Conservation (phyloP, 2,329 filamentous ascomycete species). For the Penicillium sp. region DNA sequence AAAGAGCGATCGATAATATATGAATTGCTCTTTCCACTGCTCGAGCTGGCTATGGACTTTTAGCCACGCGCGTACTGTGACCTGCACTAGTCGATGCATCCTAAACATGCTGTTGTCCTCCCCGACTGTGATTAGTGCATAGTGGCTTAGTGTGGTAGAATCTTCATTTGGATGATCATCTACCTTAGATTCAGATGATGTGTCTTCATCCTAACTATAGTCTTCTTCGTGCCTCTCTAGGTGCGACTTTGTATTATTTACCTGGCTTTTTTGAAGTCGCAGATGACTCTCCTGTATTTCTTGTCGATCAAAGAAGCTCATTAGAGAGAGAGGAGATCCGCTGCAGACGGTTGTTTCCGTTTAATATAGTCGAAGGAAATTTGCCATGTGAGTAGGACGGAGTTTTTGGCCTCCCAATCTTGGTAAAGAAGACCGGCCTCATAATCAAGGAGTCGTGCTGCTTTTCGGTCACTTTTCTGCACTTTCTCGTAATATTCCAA, state of each 20-base stretch:
- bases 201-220: neutral
- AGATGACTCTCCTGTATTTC: constrained; percentile 21
- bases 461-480: neutral
- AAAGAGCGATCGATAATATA: constrained; percentile 20
- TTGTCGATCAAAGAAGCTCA: constrained; percentile 33
- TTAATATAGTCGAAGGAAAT: neutral
- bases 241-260: too few species aligned
- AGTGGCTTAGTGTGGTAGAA: constrained; percentile 18
- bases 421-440: neutral
- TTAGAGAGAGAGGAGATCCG: neutral
- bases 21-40: constrained; percentile 25
- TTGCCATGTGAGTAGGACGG: neutral
- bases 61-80: constrained; percentile 26
- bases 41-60: constrained; percentile 22
- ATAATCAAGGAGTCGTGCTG: neutral
- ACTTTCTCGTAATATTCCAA: constrained; percentile 2
- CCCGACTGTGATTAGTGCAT: constrained; percentile 19
- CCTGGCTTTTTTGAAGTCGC: neutral
- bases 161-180: constrained; percentile 20
- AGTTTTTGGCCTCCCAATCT: neutral
- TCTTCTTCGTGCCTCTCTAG: neutral
- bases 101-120: constrained; percentile 10
- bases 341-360: neutral
- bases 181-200: neutral
- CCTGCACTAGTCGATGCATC: constrained; percentile 30